These are phyloP conservation scores for Sporobolomyces phaffii DNA, from an alignment of 768 basidiomycete species.

Conservation along the genomic window DNA sequence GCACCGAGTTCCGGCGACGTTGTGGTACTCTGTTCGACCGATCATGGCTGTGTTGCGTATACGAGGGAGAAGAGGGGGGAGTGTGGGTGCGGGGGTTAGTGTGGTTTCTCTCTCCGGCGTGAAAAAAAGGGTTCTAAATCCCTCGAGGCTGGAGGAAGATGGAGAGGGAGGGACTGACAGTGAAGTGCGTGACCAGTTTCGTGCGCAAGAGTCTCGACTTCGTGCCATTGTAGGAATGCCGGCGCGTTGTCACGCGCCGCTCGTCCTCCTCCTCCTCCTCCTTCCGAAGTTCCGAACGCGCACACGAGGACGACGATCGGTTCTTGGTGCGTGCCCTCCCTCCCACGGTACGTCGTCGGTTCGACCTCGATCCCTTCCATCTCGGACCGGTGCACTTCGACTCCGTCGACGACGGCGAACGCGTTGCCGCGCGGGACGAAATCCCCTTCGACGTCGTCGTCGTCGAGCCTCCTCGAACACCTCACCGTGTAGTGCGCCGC, in stretches of 20 bases:
- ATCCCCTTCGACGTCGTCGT: constrained; percentile 75
- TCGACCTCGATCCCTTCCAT: constrained; percentile 46
- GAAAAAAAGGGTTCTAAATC: too few relatives aligned
- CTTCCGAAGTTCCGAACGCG: constrained; percentile 65
- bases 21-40: constrained; percentile 92
- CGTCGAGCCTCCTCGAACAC: constrained; percentile 83
- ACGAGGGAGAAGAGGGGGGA: constrained; percentile 2
- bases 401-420: constrained; percentile 39
- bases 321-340: constrained; percentile 70
- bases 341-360: constrained; percentile 55
- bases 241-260: constrained; percentile 52
- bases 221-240: constrained; percentile 79
- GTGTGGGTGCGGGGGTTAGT: too few relatives aligned
- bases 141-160: too few relatives aligned
- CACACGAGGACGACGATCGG: constrained; percentile 87
- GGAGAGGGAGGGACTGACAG: constrained; percentile 57
- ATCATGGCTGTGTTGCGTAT: constrained; percentile 70
- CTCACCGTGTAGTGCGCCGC: constrained; percentile 97
- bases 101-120: too few relatives aligned
- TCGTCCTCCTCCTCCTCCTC: constrained; percentile 40
- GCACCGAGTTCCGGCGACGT: constrained; percentile 93
- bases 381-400: constrained; percentile 46
- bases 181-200: constrained; percentile 99
- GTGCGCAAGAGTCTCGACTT: constrained; percentile 89
- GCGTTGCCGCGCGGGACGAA: constrained; percentile 45